Evolutionary conservation across 257 asterid genomes (phyloP).

Genomic region (Fraxinus anomala): DNA sequence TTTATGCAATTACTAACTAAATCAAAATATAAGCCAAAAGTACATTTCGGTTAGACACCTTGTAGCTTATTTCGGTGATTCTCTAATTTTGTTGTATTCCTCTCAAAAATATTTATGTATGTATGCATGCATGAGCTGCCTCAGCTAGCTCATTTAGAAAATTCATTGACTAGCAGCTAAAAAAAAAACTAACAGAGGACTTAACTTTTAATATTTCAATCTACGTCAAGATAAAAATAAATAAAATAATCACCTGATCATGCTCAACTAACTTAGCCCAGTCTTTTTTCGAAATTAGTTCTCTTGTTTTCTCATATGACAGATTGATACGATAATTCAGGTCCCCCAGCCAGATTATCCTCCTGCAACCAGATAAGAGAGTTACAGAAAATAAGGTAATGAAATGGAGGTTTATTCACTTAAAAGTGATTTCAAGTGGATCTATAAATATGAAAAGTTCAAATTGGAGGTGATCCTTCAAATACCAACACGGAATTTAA

Average conservation of each 20-base stretch:
- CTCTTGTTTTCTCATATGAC: slow-evolving; percentile 70
- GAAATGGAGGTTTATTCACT: background rate
- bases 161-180: background rate
- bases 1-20: background rate
- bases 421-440: background rate
- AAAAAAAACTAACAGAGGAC: background rate
- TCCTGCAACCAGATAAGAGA: slow-evolving; percentile 52
- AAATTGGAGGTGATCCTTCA: background rate
- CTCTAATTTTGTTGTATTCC: background rate
- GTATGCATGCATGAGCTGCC: background rate
- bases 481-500: background rate
- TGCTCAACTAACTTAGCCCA: slow-evolving; percentile 69
- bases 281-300: slow-evolving; percentile 60
- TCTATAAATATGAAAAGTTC: background rate
- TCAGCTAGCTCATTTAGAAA: background rate
- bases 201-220: background rate
- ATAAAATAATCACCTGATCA: slow-evolving; percentile 69
- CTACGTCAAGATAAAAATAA: background rate
- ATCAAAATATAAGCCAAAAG: background rate
- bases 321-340: slow-evolving; percentile 85
- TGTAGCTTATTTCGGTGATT: background rate
- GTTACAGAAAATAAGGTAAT: background rate
- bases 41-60: background rate
- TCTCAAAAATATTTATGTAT: background rate
- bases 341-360: slow-evolving; percentile 94